Conservation (phyloP, 140 eudicot genomes). For the Bidens hawaiensis region DNA sequence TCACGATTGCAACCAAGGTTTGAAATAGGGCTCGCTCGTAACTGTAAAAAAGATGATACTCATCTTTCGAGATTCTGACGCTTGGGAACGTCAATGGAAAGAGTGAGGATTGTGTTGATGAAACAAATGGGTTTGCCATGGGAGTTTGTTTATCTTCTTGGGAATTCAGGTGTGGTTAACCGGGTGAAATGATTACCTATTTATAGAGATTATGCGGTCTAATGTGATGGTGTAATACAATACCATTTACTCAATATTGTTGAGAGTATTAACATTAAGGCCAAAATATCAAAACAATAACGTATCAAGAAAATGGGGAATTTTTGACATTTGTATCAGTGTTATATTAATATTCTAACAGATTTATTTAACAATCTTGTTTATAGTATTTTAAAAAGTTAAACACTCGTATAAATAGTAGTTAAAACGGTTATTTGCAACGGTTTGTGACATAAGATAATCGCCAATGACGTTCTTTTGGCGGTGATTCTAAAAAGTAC, state of each 20-base stretch:
- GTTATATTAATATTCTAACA: not conserved
- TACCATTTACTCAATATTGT: not conserved
- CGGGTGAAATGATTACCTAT: not conserved
- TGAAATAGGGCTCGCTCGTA: not conserved
- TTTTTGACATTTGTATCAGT: not conserved
- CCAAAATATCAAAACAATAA: not conserved
- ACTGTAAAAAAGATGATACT: not conserved
- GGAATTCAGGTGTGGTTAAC: too few species aligned
- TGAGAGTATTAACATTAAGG: not conserved
- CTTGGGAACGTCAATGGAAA: constrained; percentile 4
- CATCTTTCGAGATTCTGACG: not conserved
- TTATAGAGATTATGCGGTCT: not conserved
- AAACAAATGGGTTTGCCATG: constrained; percentile 9
- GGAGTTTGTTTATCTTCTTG: not conserved
- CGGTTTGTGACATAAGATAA: too few species aligned
- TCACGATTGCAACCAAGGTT: not conserved
- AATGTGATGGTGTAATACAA: not conserved
- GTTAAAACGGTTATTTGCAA: too few species aligned
- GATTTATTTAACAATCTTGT: too few species aligned
- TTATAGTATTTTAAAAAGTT: too few species aligned
- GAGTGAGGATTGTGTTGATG: constrained; percentile 11
- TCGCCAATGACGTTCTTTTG: too few species aligned
- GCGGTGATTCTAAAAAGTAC: too few species aligned
- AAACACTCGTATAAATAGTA: too few species aligned
- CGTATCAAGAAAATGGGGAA: not conserved